These are phyloP conservation scores for Mycena vulgaris DNA, from an alignment of 768 basidiomycete genomes.

Conservation along the genomic window DNA sequence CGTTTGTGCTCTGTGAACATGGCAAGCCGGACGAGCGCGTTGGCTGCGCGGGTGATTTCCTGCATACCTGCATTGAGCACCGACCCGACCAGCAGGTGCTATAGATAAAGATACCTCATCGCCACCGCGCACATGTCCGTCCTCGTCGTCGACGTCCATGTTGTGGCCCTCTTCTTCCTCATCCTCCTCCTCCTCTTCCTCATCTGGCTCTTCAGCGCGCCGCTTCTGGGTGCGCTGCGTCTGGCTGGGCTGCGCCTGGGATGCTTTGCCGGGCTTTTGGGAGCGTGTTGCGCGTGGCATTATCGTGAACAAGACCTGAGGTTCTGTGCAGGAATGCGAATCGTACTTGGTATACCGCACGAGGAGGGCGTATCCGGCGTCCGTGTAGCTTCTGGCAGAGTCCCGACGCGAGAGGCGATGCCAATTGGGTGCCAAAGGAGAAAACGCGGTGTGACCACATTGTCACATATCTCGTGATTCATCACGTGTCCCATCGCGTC, in stretches of 20 bases:
- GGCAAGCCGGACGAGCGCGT: constrained; percentile 83
- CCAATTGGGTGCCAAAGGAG: not conserved
- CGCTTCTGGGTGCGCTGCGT: constrained; percentile 54
- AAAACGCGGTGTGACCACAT: constrained; percentile 1
- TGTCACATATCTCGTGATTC: not conserved
- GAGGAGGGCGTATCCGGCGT: too few species aligned
- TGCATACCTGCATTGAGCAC: constrained; percentile 44
- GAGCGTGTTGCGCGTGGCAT: constrained; percentile 59
- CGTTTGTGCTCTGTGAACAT: constrained; percentile 86
- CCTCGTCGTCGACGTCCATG: constrained; percentile 56
- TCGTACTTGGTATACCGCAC: too few species aligned
- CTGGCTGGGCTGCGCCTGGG: constrained; percentile 55
- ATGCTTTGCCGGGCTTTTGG: constrained; percentile 54
- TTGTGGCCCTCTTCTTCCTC: constrained; percentile 54
- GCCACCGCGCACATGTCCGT: constrained; percentile 45
- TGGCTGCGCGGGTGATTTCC: constrained; percentile 77
- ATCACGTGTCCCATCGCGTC: too few species aligned
- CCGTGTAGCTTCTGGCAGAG: too few species aligned
- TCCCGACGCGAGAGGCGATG: not conserved
- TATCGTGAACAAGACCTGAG: constrained; percentile 9
- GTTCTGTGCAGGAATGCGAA: too few species aligned
- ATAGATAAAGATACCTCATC: constrained; percentile 42
- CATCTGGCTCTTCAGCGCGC: constrained; percentile 40
- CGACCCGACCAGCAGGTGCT: not conserved
- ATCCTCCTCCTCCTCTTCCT: constrained; percentile 55